These are phyloP conservation scores for Luffa aegyptiaca DNA, from an alignment of 306 rosid genomes.

Conservation along the genomic window DNA sequence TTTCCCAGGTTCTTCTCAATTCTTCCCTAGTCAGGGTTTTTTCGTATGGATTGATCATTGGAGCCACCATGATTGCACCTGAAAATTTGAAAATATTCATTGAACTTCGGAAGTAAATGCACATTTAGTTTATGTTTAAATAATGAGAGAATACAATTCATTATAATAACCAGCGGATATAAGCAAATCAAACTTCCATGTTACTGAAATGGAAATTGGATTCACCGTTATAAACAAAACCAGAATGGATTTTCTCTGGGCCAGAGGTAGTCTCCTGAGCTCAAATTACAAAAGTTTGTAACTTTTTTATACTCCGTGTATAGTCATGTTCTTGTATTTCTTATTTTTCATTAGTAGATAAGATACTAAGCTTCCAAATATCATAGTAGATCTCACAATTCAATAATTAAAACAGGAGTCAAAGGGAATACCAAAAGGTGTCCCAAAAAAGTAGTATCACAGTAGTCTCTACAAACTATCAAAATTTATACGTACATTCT, in stretches of 20 bases:
- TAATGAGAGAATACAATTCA: not conserved
- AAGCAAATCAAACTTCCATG: not conserved
- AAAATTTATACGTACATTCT: not conserved
- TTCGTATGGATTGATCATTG: slow-evolving; percentile 76
- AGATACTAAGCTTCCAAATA: not conserved
- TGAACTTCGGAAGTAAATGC: not conserved
- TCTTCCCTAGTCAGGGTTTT: slow-evolving; percentile 68
- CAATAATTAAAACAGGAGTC: not conserved
- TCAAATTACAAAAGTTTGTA: not conserved
- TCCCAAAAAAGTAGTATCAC: not conserved
- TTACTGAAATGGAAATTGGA: not conserved
- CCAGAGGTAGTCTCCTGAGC: not conserved
- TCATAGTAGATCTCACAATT: not conserved
- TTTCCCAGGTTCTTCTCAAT: slow-evolving; percentile 70
- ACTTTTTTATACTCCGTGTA: not conserved
- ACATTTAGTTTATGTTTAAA: not conserved
- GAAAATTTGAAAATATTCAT: slow-evolving; percentile 24
- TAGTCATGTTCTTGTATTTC: not conserved
- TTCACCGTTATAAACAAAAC: not conserved
- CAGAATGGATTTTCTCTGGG: not conserved
- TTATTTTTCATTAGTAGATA: no score
- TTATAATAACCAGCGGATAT: not conserved
- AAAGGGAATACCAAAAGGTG: not conserved
- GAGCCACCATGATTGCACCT: slow-evolving; percentile 87
- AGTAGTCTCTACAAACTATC: not conserved